Evolutionary conservation across 108 stramenopile species (phyloP).

Genomic region (Cyclotella baltica): DNA sequence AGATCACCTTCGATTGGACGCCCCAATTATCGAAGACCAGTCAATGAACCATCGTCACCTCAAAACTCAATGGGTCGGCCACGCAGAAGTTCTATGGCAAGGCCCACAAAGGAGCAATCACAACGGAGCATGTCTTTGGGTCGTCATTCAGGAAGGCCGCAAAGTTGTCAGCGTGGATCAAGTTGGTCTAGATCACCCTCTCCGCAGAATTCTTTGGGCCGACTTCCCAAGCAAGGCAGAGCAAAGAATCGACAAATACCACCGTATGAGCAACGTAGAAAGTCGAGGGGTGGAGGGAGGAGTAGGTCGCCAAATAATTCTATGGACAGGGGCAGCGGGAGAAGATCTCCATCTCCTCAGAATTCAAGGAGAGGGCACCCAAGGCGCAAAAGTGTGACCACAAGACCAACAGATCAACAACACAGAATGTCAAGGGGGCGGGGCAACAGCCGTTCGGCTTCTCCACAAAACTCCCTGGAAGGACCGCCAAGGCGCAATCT

Average conservation of each 20-base stretch:
- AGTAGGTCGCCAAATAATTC: no score
- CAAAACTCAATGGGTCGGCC: not conserved
- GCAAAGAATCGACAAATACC: not conserved
- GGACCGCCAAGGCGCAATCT: not conserved
- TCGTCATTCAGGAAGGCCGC: no score
- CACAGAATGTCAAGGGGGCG: no score
- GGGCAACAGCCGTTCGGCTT: no score
- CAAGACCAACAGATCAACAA: not conserved
- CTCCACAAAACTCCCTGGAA: conserved; percentile 7
- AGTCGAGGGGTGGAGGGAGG: not conserved
- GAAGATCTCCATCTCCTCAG: conserved; percentile 1
- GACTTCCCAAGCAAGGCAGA: not conserved
- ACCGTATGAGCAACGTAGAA: not conserved
- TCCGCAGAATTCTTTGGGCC: not conserved
- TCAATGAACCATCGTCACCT: not conserved
- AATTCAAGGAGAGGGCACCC: not conserved
- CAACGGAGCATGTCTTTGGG: no score
- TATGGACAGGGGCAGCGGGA: not conserved
- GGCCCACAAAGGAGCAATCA: no score
- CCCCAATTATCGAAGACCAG: not conserved
- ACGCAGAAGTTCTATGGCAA: no score
- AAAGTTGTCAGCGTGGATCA: no score
- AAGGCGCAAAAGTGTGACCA: not conserved
- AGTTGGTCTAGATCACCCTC: not conserved
- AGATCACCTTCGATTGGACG: not conserved